These are phyloP conservation scores for Notholithocarpus densiflorus DNA, from an alignment of 306 rosid species.

Conservation along the genomic window DNA sequence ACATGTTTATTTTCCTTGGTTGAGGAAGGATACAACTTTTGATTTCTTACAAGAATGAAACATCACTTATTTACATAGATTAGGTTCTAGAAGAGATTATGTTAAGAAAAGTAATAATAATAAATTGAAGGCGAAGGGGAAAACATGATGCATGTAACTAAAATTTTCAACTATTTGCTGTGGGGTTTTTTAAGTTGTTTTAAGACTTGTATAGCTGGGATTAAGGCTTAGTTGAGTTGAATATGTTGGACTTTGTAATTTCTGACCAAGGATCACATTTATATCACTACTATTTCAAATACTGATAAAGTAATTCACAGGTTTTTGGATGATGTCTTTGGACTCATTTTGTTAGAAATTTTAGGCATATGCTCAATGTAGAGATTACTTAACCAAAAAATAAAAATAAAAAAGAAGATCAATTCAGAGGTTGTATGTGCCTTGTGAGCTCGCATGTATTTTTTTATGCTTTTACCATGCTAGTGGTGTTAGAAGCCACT, in stretches of 20 bases:
- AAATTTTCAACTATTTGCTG: background rate
- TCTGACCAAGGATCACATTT: background rate
- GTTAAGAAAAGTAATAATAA: background rate
- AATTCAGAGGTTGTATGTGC: background rate
- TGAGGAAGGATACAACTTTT: background rate
- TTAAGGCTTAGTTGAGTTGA: background rate
- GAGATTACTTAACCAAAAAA: background rate
- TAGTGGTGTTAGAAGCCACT: too few relatives aligned
- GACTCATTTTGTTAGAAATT: background rate
- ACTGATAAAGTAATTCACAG: background rate
- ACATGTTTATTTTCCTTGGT: constrained; percentile 4
- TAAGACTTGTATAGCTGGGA: background rate
- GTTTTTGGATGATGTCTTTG: background rate
- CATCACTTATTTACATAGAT: background rate
- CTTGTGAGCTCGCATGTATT: background rate
- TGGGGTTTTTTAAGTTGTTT: background rate
- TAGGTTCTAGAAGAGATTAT: background rate
- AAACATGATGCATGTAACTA: background rate
- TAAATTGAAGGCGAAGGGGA: background rate
- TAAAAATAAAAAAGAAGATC: too few relatives aligned
- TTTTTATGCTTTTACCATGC: too few relatives aligned
- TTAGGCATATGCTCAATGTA: background rate
- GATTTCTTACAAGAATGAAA: background rate
- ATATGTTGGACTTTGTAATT: background rate
- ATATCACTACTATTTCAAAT: background rate